Conservation (phyloP, 2,329 filamentous ascomycete species). For the Verticillium isaacii region DNA sequence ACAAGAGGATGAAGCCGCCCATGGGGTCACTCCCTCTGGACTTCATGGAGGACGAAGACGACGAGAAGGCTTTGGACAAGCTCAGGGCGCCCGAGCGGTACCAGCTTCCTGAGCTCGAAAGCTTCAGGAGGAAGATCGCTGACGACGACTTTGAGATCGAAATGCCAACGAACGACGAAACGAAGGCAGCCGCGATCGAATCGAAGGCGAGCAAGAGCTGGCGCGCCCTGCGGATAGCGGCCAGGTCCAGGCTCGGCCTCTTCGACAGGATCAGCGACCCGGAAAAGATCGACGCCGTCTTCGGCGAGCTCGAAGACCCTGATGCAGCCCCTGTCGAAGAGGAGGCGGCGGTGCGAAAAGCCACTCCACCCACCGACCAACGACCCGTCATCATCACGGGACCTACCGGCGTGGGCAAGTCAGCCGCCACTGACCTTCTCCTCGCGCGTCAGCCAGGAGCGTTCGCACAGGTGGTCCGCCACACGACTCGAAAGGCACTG, state of each 20-base stretch:
- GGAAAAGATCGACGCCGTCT: slow-evolving; percentile 60
- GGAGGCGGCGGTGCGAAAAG: slow-evolving; percentile 20
- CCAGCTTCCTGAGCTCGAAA: slow-evolving; percentile 62
- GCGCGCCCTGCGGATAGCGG: slow-evolving; percentile 79
- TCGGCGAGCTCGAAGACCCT: slow-evolving; percentile 40
- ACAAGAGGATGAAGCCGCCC: slow-evolving; percentile 65
- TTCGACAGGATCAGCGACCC: slow-evolving; percentile 89
- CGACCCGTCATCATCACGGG: slow-evolving; percentile 64
- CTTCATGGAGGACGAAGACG: slow-evolving; percentile 68
- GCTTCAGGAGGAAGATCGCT: slow-evolving; percentile 69
- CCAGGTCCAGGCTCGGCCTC: slow-evolving; percentile 64
- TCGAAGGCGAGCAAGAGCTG: slow-evolving; percentile 85
- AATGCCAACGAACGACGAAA: slow-evolving; percentile 63
- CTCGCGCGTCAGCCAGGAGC: slow-evolving; percentile 58
- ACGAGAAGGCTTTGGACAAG: slow-evolving; percentile 54
- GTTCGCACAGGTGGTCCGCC: slow-evolving; percentile 54
- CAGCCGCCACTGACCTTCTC: slow-evolving; percentile 58
- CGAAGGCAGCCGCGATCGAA: slow-evolving; percentile 53
- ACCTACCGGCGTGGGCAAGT: slow-evolving; percentile 57
- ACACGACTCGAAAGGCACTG: slow-evolving; percentile 46
- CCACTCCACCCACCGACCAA: slow-evolving; percentile 39
- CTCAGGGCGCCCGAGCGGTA: slow-evolving; percentile 64
- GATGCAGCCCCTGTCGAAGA: slow-evolving; percentile 21
- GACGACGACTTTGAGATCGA: slow-evolving; percentile 82
- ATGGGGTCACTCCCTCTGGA: slow-evolving; percentile 71